These are phyloP conservation scores for Camellia oleifera DNA, from an alignment of 179 eudicot genomes.

Conservation along the genomic window DNA sequence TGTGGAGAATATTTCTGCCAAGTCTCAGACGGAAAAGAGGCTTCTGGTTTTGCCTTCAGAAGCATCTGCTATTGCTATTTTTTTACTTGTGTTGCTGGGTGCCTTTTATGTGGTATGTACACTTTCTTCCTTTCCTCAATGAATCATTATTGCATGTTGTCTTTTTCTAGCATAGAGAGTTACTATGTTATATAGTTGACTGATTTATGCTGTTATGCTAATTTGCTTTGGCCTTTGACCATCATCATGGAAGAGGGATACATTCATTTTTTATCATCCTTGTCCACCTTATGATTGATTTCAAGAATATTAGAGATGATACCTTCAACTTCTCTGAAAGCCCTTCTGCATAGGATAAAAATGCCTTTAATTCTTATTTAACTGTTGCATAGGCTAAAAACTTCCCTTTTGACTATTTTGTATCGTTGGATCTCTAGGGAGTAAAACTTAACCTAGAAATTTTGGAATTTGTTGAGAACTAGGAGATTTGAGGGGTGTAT, in stretches of 20 bases:
- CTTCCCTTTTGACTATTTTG: background rate
- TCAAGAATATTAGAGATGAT: background rate
- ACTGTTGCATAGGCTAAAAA: background rate
- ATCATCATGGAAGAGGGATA: background rate
- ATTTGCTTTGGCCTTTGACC: background rate
- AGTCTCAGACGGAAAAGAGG: conserved; percentile 54
- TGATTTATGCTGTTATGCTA: background rate
- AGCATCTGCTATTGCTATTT: conserved; percentile 70
- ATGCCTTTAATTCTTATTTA: background rate
- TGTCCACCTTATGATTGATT: background rate
- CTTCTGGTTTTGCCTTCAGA: conserved; percentile 86
- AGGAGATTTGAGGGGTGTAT: background rate
- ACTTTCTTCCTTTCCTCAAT: conserved; percentile 12
- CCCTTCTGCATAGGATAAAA: background rate
- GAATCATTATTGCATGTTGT: background rate
- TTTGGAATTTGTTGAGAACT: background rate
- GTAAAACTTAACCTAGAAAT: background rate
- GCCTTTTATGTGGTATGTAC: conserved; percentile 92
- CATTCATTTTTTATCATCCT: background rate
- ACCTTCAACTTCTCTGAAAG: background rate
- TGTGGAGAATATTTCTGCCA: conserved; percentile 48
- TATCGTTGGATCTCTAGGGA: background rate
- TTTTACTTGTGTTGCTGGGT: conserved; percentile 76
- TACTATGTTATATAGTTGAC: background rate
- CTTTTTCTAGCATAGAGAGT: background rate